These are phyloP conservation scores for Coemansia sp. DNA, from an alignment of 192 early-diverging fungal species.

Conservation along the genomic window DNA sequence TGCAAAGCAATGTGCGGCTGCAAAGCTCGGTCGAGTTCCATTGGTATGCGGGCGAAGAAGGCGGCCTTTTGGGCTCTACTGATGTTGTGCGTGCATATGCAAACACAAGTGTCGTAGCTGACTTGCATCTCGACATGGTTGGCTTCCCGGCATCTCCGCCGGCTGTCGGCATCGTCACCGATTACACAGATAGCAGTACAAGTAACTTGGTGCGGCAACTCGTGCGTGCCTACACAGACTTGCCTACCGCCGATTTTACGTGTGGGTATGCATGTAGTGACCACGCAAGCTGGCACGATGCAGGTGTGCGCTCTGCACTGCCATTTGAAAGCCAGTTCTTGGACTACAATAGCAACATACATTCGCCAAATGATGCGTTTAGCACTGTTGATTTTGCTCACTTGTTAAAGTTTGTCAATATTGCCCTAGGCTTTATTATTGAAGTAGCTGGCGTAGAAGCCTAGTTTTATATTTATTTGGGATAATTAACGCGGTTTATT, in stretches of 20 bases:
- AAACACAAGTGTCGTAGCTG: conserved; percentile 56
- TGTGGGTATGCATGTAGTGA: conserved; percentile 65
- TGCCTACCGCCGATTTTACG: conserved; percentile 13
- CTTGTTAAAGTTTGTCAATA: conserved; percentile 73
- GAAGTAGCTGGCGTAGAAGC: conserved; percentile 56
- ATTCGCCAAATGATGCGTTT: conserved; percentile 68
- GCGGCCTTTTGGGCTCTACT: conserved; percentile 83
- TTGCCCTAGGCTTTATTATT: conserved; percentile 73
- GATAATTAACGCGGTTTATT: too few relatives aligned
- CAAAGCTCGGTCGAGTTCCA: conserved; percentile 89
- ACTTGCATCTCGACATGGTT: conserved; percentile 91
- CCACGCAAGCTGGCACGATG: conserved; percentile 84
- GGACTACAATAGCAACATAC: conserved; percentile 71
- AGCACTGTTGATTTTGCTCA: conserved; percentile 62
- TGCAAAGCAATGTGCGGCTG: conserved; percentile 67
- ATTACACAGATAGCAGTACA: conserved; percentile 63
- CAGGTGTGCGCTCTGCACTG: conserved; percentile 76
- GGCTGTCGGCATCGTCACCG: conserved; percentile 74
- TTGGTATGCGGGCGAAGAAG: conserved; percentile 91
- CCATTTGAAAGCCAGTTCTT: conserved; percentile 65
- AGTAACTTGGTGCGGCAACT: conserved; percentile 22
- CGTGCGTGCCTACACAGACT: conserved; percentile 21
- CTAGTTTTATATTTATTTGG: too few relatives aligned
- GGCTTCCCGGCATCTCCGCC: conserved; percentile 66
- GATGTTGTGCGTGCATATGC: conserved; percentile 67